Evolutionary conservation across 2,329 filamentous ascomycete species (phyloP), one percentile per base, ranked within the genome.

Genomic region (Botryosphaeria dothidea): DNA sequence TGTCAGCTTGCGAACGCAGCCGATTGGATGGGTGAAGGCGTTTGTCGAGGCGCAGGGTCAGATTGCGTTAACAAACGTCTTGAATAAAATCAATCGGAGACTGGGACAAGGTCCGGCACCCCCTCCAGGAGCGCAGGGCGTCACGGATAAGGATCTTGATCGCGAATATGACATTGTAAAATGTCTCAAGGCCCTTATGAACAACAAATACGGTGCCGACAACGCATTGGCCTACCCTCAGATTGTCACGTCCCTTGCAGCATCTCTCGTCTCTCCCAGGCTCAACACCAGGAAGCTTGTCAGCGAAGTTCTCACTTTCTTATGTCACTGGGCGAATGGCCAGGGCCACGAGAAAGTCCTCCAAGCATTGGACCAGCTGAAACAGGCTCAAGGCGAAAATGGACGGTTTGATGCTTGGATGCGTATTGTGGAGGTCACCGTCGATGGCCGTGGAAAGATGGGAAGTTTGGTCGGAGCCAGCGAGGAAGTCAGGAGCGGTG

Each of bases 191-290:
- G 93, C 93, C 34, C 81, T 98, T 65, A 96, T 98, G 91, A 99
- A 99, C 87, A 99, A 97, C 86, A 97, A 97, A 77, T 98, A 96
- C 77, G 95, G 95, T 67, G 95, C 95, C 67, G 95, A 99, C 75
- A 93, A 99, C 84, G 95, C 95, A 19, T 83, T 99, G 65, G 84
- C 88, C 67, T 93, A 98, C 75, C 91, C 95, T 74, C 92, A 94
- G 74, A 92, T 98, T 68, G 90, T 97, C 68, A 88, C 96, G 65
- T 92, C 95, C 1, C 84, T 99, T 49, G 92, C 90, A 57, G 93
- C 88, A 23, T 97, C 92, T 38, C 83, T 99, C 65, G 92, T 93
- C 62, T 97, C 93, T 9, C 90, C 93, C 8, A 88, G 95, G 60
- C 83, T 99, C 65, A 95, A 93, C 56, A 98, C 95, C 1, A 85